Evolutionary conservation across 2,329 filamentous ascomycete genomes (phyloP), one percentile per base, ranked within the genome.

Genomic region (Drechslerella stenobrocha): DNA sequence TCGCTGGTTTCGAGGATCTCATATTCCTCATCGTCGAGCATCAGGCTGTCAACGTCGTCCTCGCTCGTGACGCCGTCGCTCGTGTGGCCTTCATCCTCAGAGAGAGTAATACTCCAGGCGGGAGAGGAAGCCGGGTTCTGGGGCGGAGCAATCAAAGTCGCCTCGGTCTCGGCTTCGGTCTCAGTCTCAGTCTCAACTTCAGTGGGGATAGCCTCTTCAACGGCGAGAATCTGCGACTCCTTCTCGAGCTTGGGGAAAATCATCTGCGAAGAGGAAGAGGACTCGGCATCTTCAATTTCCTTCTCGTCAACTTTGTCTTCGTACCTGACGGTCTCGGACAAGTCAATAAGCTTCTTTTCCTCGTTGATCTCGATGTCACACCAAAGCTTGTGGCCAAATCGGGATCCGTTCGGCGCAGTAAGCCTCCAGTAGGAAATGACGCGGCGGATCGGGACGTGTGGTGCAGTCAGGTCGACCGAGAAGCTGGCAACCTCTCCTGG

Each of bases 221-320:
- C 83, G 78, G 90, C 95, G 18, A 87, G 82, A 45, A 84, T 81
- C 1, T 91, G 90, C 7, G 90, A 95, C 78, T 97, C 93, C 79
- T 95, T 96, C 73, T 96, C 90, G 35, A 97, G 83, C 77, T 88
- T 95, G 67, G 93, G 93, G 83, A 97, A 97, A 75, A 97, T 91
- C 90, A 97, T 96, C 73, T 86, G 84, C 77, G 86, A 89, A 30
- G 69, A 70, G 52, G 70, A 73, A 71, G 50, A 70, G 70, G 67
- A 76, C 45, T 52, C 57, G 1, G 55, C 47, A 15, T 71, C 70
- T 35, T 74, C 70, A 40, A 74, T 72, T 28, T 76, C 74, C 72
- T 79, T 69, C 64, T 69, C 64, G 51, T 69, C 64, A 46, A 63
- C 65, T 69, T 52, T 75, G 61, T 65, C 52, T 44, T 53, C 69